phyloP scores from a whole-genome alignment of 768 basidiomycete genomes.

The Suillus paluster region DNA sequence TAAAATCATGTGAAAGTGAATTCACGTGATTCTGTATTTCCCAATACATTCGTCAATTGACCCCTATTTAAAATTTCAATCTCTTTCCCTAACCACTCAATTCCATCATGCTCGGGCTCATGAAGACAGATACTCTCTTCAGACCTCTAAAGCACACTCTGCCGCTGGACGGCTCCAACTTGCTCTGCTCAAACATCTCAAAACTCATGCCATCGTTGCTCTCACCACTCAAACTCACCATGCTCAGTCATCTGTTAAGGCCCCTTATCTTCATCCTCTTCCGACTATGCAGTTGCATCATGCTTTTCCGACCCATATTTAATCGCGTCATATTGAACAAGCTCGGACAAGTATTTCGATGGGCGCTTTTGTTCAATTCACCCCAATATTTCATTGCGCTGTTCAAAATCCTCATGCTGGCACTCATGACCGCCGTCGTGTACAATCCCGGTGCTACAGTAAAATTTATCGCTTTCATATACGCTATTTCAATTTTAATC shows the following conservation, averaged over 20 bases:
- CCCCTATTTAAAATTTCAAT: not conserved
- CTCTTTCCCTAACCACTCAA: not conserved
- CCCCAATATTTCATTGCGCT: not conserved
- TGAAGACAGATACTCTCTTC: not conserved
- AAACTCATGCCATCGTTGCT: not conserved
- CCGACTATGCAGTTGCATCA: not conserved
- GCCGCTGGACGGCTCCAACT: not conserved
- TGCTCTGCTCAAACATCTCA: not conserved
- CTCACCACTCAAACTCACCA: not conserved
- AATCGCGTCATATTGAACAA: not conserved
- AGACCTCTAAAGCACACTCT: not conserved
- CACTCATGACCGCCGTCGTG: slow-evolving; percentile 17
- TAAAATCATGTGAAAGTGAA: not conserved
- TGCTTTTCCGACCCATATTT: not conserved
- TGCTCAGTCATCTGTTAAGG: not conserved
- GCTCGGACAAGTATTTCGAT: slow-evolving; percentile 2
- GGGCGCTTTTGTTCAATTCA: not conserved
- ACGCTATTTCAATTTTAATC: not conserved
- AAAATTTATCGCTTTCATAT: slow-evolving; percentile 1
- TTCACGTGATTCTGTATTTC: not conserved
- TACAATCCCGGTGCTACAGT: slow-evolving; percentile 16
- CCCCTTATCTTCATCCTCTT: slow-evolving; percentile 3
- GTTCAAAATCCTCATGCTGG: slow-evolving; percentile 18
- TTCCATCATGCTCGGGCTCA: not conserved
- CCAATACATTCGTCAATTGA: not conserved